Evolutionary conservation across 2,329 filamentous ascomycete genomes (phyloP).

Genomic region (Phoma sp.): DNA sequence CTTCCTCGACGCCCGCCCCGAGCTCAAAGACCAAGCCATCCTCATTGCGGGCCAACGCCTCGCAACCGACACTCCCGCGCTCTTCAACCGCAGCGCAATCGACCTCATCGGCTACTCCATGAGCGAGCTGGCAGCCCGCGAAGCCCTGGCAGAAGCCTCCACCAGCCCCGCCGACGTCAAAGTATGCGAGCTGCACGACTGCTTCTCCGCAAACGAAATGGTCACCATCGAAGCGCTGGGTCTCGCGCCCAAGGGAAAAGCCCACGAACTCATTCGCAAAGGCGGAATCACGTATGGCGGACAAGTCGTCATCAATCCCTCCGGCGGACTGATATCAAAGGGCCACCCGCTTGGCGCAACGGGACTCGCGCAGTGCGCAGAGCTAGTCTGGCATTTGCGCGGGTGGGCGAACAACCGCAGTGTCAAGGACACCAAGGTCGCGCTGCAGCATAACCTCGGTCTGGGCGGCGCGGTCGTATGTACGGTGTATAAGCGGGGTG

Average conservation of each 20-base stretch:
- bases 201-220: conserved; percentile 96
- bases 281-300: conserved; percentile 94
- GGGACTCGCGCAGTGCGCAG: conserved; percentile 93
- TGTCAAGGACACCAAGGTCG: conserved; percentile 71
- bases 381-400: conserved; percentile 92
- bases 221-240: conserved; percentile 86
- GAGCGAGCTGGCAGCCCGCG: conserved; percentile 72
- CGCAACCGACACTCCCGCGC: conserved; percentile 79
- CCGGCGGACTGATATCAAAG: conserved; percentile 93
- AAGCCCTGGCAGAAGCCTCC: conserved; percentile 77
- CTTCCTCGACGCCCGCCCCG: conserved; percentile 85
- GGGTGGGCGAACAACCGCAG: conserved; percentile 94
- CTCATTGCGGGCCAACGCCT: conserved; percentile 87
- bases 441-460: conserved; percentile 91
- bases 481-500: conserved; percentile 85
- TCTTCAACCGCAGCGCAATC: conserved; percentile 83
- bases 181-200: conserved; percentile 94
- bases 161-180: conserved; percentile 72
- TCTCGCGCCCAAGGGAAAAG: conserved; percentile 77
- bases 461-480: conserved; percentile 90
- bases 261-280: conserved; percentile 85
- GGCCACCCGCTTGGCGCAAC: conserved; percentile 94
- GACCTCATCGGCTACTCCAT: conserved; percentile 91
- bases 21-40: conserved; percentile 83
- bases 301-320: conserved; percentile 85